Conservation (phyloP, 306 rosid species). For the Vigna radiata region DNA sequence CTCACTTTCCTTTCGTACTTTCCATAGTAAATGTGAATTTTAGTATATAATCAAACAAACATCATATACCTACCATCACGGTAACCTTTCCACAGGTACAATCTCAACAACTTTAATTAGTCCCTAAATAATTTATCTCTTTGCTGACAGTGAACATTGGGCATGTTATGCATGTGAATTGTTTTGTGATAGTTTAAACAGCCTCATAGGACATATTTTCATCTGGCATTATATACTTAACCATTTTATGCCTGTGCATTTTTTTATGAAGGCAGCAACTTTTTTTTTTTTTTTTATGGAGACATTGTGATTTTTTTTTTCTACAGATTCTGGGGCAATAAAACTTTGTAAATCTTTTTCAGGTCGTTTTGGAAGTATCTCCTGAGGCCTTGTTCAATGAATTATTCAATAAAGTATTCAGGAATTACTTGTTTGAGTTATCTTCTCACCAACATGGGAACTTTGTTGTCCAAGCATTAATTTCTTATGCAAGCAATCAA, state of each 20-base stretch:
- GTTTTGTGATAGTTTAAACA: not conserved
- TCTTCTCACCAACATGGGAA: slow-evolving; percentile 90
- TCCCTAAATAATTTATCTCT: slow-evolving; percentile 14
- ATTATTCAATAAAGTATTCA: slow-evolving; percentile 68
- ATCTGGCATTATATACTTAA: slow-evolving; percentile 24
- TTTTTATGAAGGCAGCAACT: slow-evolving; percentile 1
- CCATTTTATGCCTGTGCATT: slow-evolving; percentile 14
- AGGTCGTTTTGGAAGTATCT: slow-evolving; percentile 96
- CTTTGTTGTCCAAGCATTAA: slow-evolving; percentile 89
- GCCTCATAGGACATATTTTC: slow-evolving; percentile 21
- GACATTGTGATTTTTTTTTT: slow-evolving; percentile 15
- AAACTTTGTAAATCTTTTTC: slow-evolving; percentile 45
- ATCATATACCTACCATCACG: slow-evolving; percentile 22
- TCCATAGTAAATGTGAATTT: slow-evolving; percentile 14
- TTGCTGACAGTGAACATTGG: slow-evolving; percentile 22
- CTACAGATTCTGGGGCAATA: slow-evolving; percentile 22
- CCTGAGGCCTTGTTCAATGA: slow-evolving; percentile 77
- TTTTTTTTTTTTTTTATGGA: too few species aligned
- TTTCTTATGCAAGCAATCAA: slow-evolving; percentile 64
- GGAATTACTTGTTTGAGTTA: slow-evolving; percentile 73
- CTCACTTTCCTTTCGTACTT: slow-evolving; percentile 26
- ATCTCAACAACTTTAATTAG: slow-evolving; percentile 20
- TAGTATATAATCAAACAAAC: slow-evolving; percentile 19
- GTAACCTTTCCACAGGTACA: slow-evolving; percentile 24
- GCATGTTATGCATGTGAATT: slow-evolving; percentile 37